Conservation (phyloP, 768 basidiomycete genomes). For the Mycena olivaceomarginata region DNA sequence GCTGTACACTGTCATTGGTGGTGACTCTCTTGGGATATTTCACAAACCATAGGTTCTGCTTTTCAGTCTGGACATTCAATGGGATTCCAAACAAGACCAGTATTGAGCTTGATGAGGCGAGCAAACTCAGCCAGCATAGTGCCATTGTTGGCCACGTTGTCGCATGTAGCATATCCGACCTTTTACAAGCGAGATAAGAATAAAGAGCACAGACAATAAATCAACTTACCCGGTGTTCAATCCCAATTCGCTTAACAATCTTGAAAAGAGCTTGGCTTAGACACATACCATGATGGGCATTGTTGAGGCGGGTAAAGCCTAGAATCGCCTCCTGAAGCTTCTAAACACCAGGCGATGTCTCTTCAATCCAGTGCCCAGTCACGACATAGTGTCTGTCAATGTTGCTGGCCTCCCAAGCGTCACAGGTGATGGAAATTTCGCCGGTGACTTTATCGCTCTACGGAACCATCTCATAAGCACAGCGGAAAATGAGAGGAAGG, state of each 20-base stretch:
- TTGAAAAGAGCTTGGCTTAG: slow-evolving; percentile 58
- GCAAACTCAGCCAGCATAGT: slow-evolving; percentile 18
- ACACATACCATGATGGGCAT: slow-evolving; percentile 55
- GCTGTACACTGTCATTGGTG: no score
- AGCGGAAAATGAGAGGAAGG: background rate
- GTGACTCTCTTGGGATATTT: no score
- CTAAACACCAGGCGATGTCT: slow-evolving; percentile 48
- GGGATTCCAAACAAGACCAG: background rate
- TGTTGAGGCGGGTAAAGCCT: slow-evolving; percentile 49
- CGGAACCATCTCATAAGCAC: background rate
- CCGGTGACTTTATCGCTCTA: slow-evolving; percentile 47
- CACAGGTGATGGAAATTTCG: slow-evolving; percentile 55
- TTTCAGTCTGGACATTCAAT: no score
- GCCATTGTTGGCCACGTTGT: background rate
- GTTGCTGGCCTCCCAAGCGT: slow-evolving; percentile 62
- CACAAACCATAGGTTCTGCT: no score
- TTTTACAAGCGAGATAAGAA: background rate
- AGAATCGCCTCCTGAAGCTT: slow-evolving; percentile 52
- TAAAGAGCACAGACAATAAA: background rate
- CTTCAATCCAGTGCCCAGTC: slow-evolving; percentile 40
- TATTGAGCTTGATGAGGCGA: background rate
- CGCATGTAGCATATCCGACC: slow-evolving; percentile 2
- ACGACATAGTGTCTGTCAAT: slow-evolving; percentile 61
- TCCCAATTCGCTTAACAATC: slow-evolving; percentile 49
- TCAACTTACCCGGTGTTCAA: slow-evolving; percentile 52